Evolutionary conservation across 768 basidiomycete species (phyloP), one percentile per base, ranked within the genome.

Genomic region (Leccinum sublutescens): DNA sequence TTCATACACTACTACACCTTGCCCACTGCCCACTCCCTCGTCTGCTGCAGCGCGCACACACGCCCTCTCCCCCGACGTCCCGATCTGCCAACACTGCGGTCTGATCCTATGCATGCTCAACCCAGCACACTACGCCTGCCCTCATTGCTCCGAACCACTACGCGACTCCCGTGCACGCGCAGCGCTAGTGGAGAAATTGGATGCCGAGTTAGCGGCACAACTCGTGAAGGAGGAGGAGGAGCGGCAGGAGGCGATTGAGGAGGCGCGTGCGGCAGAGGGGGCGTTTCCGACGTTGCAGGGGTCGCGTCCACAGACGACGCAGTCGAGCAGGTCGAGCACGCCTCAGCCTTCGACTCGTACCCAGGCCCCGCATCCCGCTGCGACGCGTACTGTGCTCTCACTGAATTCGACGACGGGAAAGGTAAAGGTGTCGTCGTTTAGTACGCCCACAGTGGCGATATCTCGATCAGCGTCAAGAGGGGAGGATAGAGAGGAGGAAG

Each of bases 31-130:
- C 23, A 7, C 31, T 33, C 2, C 31, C 29, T 23, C 12, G 14
- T 23, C 25, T 7, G 25, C 27, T 51, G 15, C 63, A 88, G 88
- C 87, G 2, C 76, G 84, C 50, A 71, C 75, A 21, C 88, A 90
- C 57, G 57, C 71, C 1, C 73, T 90, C n/a, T 89, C 88, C 4
- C 55, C 70, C 17, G 81, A 86, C 66, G 79, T 77, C 1, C 76
- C 82, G 2, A 75, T 86, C 33, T 90, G 88, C 62, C 75, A 64
- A 4, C 62, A 68, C 0, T 90, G 88, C 61, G 88, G 85, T 17
- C 74, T 90, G 21, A 77, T 87, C n/a, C 71, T 89, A 4, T 90
- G 88, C 66, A 64, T 68, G 1, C 59, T 86, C 55, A 86, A 88
- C 60, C 75, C 71, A 1, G 86, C 87, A 2, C 66, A 82, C 55